Conservation (phyloP, 345 rosid genomes). For the Mallotus nudiflorus region DNA sequence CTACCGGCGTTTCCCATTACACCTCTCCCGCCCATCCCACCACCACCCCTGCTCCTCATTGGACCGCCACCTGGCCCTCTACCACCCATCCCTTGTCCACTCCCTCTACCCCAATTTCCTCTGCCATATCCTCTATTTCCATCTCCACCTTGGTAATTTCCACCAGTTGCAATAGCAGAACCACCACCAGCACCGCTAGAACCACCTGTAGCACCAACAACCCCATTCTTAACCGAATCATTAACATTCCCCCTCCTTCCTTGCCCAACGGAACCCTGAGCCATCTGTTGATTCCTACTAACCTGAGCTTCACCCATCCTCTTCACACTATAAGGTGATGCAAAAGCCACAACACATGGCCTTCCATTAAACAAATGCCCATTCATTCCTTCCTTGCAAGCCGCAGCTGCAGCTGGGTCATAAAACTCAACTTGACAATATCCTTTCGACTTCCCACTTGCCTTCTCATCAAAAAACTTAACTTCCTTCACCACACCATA, state of each 20-base stretch:
- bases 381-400: slow-evolving; percentile 82
- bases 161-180: slow-evolving; percentile 40
- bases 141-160: slow-evolving; percentile 77
- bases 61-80: slow-evolving; percentile 75
- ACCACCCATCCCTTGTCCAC: slow-evolving; percentile 61
- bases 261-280: slow-evolving; percentile 43
- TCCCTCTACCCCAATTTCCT: slow-evolving; percentile 74
- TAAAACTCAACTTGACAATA: slow-evolving; percentile 87
- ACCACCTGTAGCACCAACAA: neutral
- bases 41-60: slow-evolving; percentile 61
- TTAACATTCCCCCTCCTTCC: slow-evolving; percentile 56
- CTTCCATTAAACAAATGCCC: slow-evolving; percentile 69
- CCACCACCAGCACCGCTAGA: slow-evolving; percentile 17
- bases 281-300: slow-evolving; percentile 54
- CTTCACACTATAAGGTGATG: slow-evolving; percentile 62
- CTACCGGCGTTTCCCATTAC: slow-evolving; percentile 68
- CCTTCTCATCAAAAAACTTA: slow-evolving; percentile 85
- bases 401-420: slow-evolving; percentile 59
- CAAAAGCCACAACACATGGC: slow-evolving; percentile 78
- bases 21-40: slow-evolving; percentile 66
- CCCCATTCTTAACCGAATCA: slow-evolving; percentile 37
- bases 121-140: slow-evolving; percentile 59
- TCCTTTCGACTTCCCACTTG: slow-evolving; percentile 86
- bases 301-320: slow-evolving; percentile 73
- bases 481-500: slow-evolving; percentile 76